Percentiles rank a stretch among this genome's conserved stretches.
phyloP scores from a whole-genome alignment of 202 grass and related monocot genomes.

The Zizania palustris region DNA sequence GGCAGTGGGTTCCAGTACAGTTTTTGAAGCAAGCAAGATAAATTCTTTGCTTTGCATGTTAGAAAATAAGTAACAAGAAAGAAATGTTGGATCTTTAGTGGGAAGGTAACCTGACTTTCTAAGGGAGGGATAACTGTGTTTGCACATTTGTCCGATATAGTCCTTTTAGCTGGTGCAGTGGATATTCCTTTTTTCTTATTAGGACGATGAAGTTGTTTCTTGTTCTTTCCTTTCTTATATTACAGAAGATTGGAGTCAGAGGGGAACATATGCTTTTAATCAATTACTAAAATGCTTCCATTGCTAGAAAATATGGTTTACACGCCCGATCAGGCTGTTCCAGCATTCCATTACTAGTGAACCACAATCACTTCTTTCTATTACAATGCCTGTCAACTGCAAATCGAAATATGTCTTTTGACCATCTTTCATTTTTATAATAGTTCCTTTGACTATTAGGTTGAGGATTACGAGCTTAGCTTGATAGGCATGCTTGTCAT shows the following conservation, averaged over 20 bases:
- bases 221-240: constrained; percentile 1
- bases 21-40: constrained; percentile 41
- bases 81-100: constrained; percentile 22
- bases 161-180: background rate
- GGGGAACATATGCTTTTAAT: background rate
- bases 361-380: background rate
- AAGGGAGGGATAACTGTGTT: constrained; percentile 18
- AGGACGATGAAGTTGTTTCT: constrained; percentile 23
- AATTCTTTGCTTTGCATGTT: constrained; percentile 45
- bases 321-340: background rate
- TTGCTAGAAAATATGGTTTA: background rate
- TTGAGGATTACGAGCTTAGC: background rate
- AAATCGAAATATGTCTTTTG: background rate
- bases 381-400: background rate
- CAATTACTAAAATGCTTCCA: background rate
- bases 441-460: background rate
- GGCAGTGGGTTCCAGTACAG: constrained; percentile 38
- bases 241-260: background rate
- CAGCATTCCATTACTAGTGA: background rate
- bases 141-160: constrained; percentile 11
- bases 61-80: constrained; percentile 34
- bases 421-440: background rate
- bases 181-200: background rate
- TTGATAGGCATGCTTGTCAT: background rate
- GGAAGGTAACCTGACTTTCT: constrained; percentile 19